A percentile compares a stretch with the other conserved stretches of the same genome.
These are phyloP conservation scores for Parachlorella kessleri DNA, from an alignment of 139 green algal species.

Conservation along the genomic window DNA sequence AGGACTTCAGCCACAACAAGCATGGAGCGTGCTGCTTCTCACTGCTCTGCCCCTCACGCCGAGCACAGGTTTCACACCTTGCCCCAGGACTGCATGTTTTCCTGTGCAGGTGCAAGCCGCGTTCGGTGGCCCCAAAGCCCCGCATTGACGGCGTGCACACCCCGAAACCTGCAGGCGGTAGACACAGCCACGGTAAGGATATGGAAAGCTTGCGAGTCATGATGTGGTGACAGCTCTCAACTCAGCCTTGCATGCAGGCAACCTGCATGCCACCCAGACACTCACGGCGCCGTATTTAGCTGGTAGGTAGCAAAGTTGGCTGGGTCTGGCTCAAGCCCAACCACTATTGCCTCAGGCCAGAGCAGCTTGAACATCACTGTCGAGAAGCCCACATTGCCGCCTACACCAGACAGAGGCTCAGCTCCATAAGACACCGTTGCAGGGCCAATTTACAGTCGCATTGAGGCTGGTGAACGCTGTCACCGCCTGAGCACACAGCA, in stretches of 20 bases:
- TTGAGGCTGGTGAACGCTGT: too few species aligned
- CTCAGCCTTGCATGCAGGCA: too few species aligned
- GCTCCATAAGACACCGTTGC: not conserved
- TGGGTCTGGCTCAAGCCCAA: constrained; percentile 25
- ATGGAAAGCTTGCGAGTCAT: too few species aligned
- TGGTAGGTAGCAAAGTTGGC: constrained; percentile 23
- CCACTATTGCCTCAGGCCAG: constrained; percentile 29
- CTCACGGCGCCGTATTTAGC: constrained; percentile 22
- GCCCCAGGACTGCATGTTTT: constrained; percentile 26
- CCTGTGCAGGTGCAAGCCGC: constrained; percentile 1
- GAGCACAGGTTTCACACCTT: too few species aligned
- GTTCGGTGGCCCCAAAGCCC: constrained; percentile 25
- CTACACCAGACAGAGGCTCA: not conserved
- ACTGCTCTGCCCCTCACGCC: too few species aligned
- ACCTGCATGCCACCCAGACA: too few species aligned
- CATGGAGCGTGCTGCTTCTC: too few species aligned
- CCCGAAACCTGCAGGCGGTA: constrained; percentile 6
- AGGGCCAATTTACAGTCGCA: not conserved
- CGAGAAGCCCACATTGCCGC: constrained; percentile 32
- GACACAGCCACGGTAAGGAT: too few species aligned
- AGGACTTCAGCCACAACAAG: too few species aligned
- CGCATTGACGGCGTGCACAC: constrained; percentile 22
- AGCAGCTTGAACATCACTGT: constrained; percentile 27
- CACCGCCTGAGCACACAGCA: too few species aligned
- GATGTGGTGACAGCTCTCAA: too few species aligned